phyloP scores from a whole-genome alignment of 257 asterid species.

The Parsonsia alboflavescens region DNA sequence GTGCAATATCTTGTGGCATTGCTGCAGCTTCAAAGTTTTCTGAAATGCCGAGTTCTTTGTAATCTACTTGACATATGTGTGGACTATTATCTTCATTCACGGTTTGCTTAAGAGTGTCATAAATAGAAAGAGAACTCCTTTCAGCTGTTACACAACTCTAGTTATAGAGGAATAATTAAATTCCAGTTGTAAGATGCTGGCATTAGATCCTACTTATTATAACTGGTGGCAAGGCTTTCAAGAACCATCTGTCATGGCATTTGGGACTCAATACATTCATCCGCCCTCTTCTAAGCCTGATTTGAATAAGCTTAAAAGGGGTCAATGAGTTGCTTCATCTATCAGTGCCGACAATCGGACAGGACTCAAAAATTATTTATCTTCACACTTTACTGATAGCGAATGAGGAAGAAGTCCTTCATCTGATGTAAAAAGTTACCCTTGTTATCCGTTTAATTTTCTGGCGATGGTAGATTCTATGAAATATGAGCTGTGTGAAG shows the following conservation, averaged over 20 bases:
- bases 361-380: no score
- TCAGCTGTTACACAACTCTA: background rate
- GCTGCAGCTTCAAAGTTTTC: conserved; percentile 73
- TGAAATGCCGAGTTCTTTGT: conserved; percentile 33
- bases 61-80: conserved; percentile 2
- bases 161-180: background rate
- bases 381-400: no score
- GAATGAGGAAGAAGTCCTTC: no score
- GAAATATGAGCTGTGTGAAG: no score
- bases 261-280: background rate
- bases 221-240: background rate
- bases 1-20: conserved; percentile 75
- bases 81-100: background rate
- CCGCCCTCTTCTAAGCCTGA: background rate
- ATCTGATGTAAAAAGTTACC: no score
- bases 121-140: background rate
- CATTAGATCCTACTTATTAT: no score
- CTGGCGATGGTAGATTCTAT: no score
- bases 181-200: background rate
- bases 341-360: no score
- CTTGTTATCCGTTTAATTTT: no score
- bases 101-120: background rate
- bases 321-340: no score
- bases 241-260: background rate
- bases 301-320: no score